phyloP scores from a whole-genome alignment of 2,329 filamentous ascomycete genomes.

The Penicillium sp. region DNA sequence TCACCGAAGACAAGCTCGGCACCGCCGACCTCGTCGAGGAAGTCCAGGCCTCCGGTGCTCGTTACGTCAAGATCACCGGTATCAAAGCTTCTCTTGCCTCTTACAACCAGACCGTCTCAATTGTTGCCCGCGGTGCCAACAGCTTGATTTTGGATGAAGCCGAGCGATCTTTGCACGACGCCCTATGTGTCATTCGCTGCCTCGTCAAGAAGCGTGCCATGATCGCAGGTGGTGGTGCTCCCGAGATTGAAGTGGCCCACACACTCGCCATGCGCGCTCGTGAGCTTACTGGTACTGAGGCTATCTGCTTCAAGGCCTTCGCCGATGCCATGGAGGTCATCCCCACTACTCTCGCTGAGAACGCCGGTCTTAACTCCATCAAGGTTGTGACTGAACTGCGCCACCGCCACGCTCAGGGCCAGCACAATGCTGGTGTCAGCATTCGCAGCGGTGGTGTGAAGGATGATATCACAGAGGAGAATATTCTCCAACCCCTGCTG shows the following conservation, averaged over 20 bases:
- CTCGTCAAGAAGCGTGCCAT: constrained; percentile 99
- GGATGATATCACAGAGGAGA: constrained; percentile 94
- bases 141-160: constrained; percentile 92
- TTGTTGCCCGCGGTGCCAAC: constrained; percentile 94
- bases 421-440: constrained; percentile 94
- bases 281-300: constrained; percentile 83
- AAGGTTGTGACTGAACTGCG: constrained; percentile 96
- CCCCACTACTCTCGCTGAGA: constrained; percentile 94
- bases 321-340: constrained; percentile 97
- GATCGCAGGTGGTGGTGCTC: constrained; percentile 92
- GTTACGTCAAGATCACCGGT: constrained; percentile 92
- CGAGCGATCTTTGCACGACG: constrained; percentile 93
- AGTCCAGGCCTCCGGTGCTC: constrained; percentile 78
- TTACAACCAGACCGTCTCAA: constrained; percentile 77
- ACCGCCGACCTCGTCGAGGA: constrained; percentile 93
- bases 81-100: constrained; percentile 68
- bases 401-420: constrained; percentile 90
- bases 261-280: constrained; percentile 79
- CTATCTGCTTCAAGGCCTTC: constrained; percentile 99
- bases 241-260: constrained; percentile 94
- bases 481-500: constrained; percentile 90
- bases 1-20: constrained; percentile 97
- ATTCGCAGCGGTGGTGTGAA: constrained; percentile 98
- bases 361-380: constrained; percentile 96
- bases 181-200: constrained; percentile 94